Percentiles rank a stretch among this genome's conserved stretches.
phyloP scores from a whole-genome alignment of 768 basidiomycete genomes.

The Pleurotus pulmonarius region DNA sequence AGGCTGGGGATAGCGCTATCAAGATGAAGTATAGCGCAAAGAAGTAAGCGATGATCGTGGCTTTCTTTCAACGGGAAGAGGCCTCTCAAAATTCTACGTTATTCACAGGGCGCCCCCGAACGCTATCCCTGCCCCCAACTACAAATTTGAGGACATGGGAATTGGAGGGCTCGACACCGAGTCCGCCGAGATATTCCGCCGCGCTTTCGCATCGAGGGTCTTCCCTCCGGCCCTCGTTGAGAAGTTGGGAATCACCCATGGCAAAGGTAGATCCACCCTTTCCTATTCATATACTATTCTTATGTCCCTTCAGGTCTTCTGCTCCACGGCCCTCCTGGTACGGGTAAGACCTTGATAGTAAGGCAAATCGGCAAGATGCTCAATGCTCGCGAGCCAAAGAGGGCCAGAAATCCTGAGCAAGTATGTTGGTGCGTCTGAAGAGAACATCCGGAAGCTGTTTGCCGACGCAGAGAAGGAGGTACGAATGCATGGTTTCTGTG shows the following conservation, averaged over 20 bases:
- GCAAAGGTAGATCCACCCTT: slow-evolving; percentile 64
- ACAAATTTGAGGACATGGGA: slow-evolving; percentile 99
- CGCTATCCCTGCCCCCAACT: slow-evolving; percentile 94
- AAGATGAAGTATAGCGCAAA: slow-evolving; percentile 91
- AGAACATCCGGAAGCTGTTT: slow-evolving; percentile 96
- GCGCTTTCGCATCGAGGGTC: slow-evolving; percentile 97
- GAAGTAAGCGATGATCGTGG: slow-evolving; percentile 49
- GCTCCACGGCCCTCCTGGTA: slow-evolving; percentile 94
- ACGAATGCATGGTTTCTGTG: not conserved
- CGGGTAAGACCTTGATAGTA: slow-evolving; percentile 97
- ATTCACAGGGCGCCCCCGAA: slow-evolving; percentile 75
- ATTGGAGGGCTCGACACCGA: slow-evolving; percentile 96
- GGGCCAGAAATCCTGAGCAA: slow-evolving; percentile 98
- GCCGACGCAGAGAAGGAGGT: slow-evolving; percentile 99
- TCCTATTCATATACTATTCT: not conserved
- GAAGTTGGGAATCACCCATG: slow-evolving; percentile 96
- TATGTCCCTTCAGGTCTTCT: slow-evolving; percentile 64
- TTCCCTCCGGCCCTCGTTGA: slow-evolving; percentile 96
- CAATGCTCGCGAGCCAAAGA: slow-evolving; percentile 95
- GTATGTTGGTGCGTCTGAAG: slow-evolving; percentile 95
- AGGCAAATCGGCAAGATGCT: slow-evolving; percentile 99
- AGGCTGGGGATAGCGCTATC: slow-evolving; percentile 75
- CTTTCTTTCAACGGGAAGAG: not conserved
- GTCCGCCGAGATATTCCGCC: slow-evolving; percentile 94
- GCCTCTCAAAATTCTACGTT: not conserved